phyloP scores from a whole-genome alignment of 75 land plant species.

The Pinus albicaulis region DNA sequence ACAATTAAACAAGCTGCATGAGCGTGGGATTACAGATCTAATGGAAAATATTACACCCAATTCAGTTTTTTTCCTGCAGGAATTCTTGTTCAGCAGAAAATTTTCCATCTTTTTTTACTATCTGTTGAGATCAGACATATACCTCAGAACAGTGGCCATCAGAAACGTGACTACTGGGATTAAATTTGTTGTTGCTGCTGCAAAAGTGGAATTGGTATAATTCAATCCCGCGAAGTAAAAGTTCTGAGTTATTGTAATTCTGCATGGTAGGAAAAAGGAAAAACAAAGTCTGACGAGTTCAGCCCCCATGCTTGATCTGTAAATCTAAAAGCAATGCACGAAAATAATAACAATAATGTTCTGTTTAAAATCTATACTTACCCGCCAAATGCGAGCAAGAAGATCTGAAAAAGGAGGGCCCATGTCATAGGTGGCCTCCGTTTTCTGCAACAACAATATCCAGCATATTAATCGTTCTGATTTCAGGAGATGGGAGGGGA shows the following conservation, averaged over 20 bases:
- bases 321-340: no score
- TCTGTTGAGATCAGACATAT: neutral
- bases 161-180: conserved; percentile 31
- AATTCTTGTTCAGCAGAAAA: neutral
- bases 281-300: neutral
- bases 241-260: conserved; percentile 23
- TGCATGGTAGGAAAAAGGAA: neutral
- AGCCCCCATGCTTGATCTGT: no score
- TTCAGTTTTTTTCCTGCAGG: neutral
- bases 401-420: conserved; percentile 1
- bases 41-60: neutral
- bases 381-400: conserved; percentile 3
- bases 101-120: neutral
- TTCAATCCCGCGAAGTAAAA: conserved; percentile 31
- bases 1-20: neutral
- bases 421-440: conserved; percentile 1
- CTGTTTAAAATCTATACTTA: neutral
- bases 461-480: no score
- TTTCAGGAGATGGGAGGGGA: no score
- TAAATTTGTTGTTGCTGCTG: conserved; percentile 28
- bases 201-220: conserved; percentile 25
- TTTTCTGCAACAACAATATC: neutral
- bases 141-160: conserved; percentile 24
- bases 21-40: neutral
- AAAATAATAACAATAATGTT: no score